Base-by-base conservation (phyloP, 2,329 filamentous ascomycete genomes). In the Neophaeococcomyces mojaviensis region DNA sequence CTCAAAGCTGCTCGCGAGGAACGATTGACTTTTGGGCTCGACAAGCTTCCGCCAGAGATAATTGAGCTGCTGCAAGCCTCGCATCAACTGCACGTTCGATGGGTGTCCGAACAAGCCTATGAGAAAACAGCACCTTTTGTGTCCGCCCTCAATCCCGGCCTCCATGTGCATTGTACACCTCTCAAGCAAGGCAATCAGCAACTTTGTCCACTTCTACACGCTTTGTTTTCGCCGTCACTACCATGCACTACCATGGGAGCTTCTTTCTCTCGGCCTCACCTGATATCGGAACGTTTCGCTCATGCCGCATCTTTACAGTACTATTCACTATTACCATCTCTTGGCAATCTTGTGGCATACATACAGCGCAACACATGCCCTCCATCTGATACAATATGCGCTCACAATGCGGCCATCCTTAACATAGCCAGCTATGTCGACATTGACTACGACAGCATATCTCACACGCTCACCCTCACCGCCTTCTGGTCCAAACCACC, bases 111-210 rank as follows among this genome's bases (percentile, higher is more conserved):
- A 2, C 57, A 60, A 5, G 58, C 72, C 1, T 82, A 82, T 61
- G 68, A 76, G 32, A 69, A 76, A 1, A 68, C 82, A 36, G 73
- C 81, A 32, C 89, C 89, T 1, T 83, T 92, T 58, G 70, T 78
- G 35, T 88, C 88, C 42, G 78, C 85, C 48, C 65, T 88, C 12
- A 81, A 87, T 2, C 82, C 89, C 0, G 90, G 90, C 2, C 68
- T 97, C 18, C 88, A 96, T 68, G 70, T 88, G 20, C 85, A 85
- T 57, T 88, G 82, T 61, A 85, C 83, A 0, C 84, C 84, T 12
- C 32, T 52, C 18, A 43, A 48, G 18, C n/a, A 38, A 5, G 8
- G 16, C 4, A 42, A 50, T n/a, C 26, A 44, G 5, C 44, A 51
- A 8, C 52, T 88, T 33, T 88, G 82, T 60, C 61, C 69, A 4